phyloP scores from a whole-genome alignment of 768 basidiomycete species.

The Lentinus brumalis region DNA sequence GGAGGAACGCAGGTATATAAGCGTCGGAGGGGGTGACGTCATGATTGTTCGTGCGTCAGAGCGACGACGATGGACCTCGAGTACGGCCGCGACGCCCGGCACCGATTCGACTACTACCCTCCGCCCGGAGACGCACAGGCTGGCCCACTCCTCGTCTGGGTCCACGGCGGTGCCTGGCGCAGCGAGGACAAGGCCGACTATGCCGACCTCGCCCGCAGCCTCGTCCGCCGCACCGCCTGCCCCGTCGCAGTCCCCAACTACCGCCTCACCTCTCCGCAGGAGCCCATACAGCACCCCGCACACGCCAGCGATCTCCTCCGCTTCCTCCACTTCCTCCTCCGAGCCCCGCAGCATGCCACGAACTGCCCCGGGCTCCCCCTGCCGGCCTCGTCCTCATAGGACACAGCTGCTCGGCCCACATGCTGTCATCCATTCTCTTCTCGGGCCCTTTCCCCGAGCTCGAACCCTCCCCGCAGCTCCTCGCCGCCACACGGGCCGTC shows the following conservation, averaged over 20 bases:
- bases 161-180: constrained; percentile 87
- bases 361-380: constrained; percentile 39
- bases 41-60: neutral
- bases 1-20: constrained; percentile 13
- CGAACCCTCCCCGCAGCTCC: constrained; percentile 44
- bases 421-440: constrained; percentile 71
- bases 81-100: constrained; percentile 35
- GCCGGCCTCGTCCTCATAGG: constrained; percentile 60
- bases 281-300: constrained; percentile 60
- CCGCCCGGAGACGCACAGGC: neutral
- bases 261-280: constrained; percentile 56
- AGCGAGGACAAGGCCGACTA: constrained; percentile 78
- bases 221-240: constrained; percentile 50
- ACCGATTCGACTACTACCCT: constrained; percentile 61
- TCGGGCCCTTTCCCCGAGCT: constrained; percentile 38
- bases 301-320: constrained; percentile 68
- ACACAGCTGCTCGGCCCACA: constrained; percentile 85
- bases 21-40: constrained; percentile 14
- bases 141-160: constrained; percentile 59
- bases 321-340: constrained; percentile 59
- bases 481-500: constrained; percentile 52
- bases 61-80: constrained; percentile 18
- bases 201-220: constrained; percentile 49
- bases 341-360: constrained; percentile 38
- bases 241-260: constrained; percentile 80